Evolutionary conservation across 2,329 filamentous ascomycete genomes (phyloP).

Genomic region (Colletotrichum tropicale): DNA sequence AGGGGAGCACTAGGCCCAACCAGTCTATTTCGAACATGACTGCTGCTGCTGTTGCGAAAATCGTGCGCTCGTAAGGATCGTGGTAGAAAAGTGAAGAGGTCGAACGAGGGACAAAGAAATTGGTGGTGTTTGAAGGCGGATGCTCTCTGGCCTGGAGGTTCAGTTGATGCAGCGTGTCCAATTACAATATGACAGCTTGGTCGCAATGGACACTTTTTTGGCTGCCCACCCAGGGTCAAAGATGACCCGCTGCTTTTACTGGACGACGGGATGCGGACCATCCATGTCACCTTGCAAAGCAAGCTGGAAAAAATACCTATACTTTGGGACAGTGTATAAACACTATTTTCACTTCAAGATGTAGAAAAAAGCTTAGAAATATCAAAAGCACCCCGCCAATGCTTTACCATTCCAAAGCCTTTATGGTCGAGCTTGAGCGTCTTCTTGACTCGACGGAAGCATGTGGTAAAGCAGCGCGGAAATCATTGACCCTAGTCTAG

Average conservation of each 20-base stretch:
- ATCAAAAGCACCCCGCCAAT: not conserved
- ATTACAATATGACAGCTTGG: constrained; percentile 21
- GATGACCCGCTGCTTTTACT: constrained; percentile 14
- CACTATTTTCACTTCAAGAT: not conserved
- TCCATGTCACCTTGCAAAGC: not conserved
- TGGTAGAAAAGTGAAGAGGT: not conserved
- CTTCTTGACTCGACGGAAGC: not conserved
- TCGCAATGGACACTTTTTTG: constrained; percentile 20
- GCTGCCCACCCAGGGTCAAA: constrained; percentile 11
- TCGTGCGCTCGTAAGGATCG: constrained; percentile 17
- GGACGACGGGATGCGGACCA: not conserved
- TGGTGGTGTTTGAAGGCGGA: constrained; percentile 5
- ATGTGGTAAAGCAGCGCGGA: not conserved
- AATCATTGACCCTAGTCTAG: not conserved
- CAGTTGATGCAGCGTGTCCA: constrained; percentile 21
- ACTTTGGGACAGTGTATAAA: not conserved
- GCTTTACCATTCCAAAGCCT: not conserved
- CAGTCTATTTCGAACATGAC: constrained; percentile 66
- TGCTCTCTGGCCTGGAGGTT: not conserved
- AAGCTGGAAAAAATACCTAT: not conserved
- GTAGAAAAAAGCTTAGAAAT: not conserved
- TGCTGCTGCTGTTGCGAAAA: constrained; percentile 9
- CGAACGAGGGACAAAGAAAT: constrained; percentile 17
- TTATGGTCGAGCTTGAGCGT: not conserved
- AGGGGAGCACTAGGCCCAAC: constrained; percentile 83